A percentile compares a stretch with the other conserved stretches of the same genome.
Evolutionary conservation across 139 green algal species (phyloP).

Genomic region (Ettlia oleoabundans): DNA sequence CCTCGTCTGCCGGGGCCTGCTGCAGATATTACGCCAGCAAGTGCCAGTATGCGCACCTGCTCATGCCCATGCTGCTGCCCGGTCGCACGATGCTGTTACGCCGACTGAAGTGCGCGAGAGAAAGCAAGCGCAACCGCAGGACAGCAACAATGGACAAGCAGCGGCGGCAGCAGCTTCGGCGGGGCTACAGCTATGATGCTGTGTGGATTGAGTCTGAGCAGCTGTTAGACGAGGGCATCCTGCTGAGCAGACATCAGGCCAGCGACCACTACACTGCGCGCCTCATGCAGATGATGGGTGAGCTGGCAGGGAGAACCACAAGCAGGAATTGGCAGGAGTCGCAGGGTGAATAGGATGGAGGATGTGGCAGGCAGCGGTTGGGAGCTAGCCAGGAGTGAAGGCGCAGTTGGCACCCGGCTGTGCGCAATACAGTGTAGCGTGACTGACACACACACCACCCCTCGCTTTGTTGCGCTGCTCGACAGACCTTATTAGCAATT

Average conservation of each 20-base stretch:
- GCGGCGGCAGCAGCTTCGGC: background rate
- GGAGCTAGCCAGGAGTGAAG: no score
- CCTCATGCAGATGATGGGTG: background rate
- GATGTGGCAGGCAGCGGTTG: no score
- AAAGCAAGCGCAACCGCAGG: background rate
- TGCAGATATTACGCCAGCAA: background rate
- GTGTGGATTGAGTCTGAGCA: background rate
- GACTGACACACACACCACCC: no score
- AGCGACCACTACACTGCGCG: background rate
- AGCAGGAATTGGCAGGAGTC: background rate
- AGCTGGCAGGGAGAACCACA: background rate
- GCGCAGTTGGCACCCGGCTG: no score
- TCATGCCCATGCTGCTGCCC: background rate
- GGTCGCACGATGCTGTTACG: background rate
- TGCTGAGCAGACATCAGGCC: background rate
- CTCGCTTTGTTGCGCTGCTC: no score
- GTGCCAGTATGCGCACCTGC: background rate
- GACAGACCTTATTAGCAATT: no score
- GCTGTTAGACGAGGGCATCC: background rate
- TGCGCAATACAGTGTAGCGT: no score
- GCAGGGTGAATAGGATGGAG: no score
- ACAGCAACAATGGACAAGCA: background rate
- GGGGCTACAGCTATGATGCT: background rate
- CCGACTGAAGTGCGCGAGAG: background rate
- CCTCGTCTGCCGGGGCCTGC: background rate